Evolutionary conservation across 1,284 basidiomycete genomes (phyloP).

Genomic region (Pseudozyma pruni): DNA sequence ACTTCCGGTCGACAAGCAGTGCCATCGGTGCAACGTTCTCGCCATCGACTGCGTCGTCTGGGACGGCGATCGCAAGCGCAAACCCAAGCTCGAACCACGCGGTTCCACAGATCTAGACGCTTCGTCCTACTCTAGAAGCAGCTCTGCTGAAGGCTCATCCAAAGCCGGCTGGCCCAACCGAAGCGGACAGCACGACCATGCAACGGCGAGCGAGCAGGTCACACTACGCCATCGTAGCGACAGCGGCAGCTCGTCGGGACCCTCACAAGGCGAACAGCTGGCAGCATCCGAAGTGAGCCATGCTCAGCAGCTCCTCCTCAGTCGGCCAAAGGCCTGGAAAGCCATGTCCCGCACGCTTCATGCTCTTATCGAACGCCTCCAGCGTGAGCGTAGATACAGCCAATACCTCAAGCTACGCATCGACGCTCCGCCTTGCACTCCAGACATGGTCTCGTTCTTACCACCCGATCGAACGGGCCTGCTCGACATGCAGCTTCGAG

Average conservation of each 20-base stretch:
- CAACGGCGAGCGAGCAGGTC: too few relatives aligned
- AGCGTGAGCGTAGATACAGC: conserved; percentile 6
- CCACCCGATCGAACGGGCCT: background rate
- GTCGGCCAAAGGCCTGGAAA: conserved; percentile 17
- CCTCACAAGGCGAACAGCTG: conserved; percentile 13
- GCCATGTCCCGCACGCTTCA: conserved; percentile 9
- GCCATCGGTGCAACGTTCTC: conserved; percentile 42
- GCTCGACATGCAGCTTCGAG: conserved; percentile 13
- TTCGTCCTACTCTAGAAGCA: conserved; percentile 4
- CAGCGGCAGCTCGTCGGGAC: background rate
- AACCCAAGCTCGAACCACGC: conserved; percentile 6
- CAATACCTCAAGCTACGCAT: conserved; percentile 19
- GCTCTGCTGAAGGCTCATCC: background rate
- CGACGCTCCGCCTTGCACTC: conserved; percentile 18
- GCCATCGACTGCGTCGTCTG: conserved; percentile 47
- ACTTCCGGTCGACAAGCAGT: conserved; percentile 23
- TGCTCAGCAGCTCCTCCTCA: conserved; percentile 17
- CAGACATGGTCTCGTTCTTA: conserved; percentile 12
- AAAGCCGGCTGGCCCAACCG: too few relatives aligned
- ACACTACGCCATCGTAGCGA: background rate
- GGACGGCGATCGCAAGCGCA: conserved; percentile 51
- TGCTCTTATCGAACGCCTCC: conserved; percentile 15
- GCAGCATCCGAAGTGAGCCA: conserved; percentile 13
- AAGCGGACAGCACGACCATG: too few relatives aligned
- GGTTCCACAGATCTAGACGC: background rate